Evolutionary conservation across 495 filamentous ascomycete species (phyloP), one percentile per base, ranked within the genome.

Genomic region (Penicillium mononematosum): DNA sequence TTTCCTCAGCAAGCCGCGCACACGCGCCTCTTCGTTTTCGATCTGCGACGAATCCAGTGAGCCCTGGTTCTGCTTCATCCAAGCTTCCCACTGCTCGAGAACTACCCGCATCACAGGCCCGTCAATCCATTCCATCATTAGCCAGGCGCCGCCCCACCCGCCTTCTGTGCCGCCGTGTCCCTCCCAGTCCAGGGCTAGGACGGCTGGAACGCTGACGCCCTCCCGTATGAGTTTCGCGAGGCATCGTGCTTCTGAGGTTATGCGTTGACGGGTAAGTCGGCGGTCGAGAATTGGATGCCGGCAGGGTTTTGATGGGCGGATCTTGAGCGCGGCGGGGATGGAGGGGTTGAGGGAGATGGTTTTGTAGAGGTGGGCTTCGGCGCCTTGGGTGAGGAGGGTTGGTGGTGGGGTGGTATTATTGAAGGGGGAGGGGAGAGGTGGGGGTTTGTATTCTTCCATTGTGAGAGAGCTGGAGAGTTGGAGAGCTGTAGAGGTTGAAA

Each of bases 231-330:
- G 87, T 62, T 87, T 86, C 17, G 84, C 84, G 24, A 96, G 77
- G 50, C 93, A 88, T 36, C 94, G 83, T 45, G 95, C 91, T 72
- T 98, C 94, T 55, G 89, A 85, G 11, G 93, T 78, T 50, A 96
- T 85, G 10, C 94, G 88, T 65, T 90, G 86, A 48, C 89, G 87
- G 12, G 92, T 97, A 3, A 98, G 79, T 2, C 92, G 87, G 14
- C 83, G 82, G 70, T 98, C 94, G 71, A 98, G 92, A 43, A 79
- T 83, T 19, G 93, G 91, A 70, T 98, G 95, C 0, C 94, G 87
- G 80, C 95, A 98, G 24, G 88, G 82, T 73, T 98, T 98, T 25
- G 88, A 80, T 5, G 95, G 94, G 12, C 94, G 91, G 81, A 95
- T 85, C 76, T 98, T 98, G 56, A 98, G 86, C 0, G 91, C 90